phyloP scores from a whole-genome alignment of 2,329 filamentous ascomycete species.

The Nakataea oryzae region DNA sequence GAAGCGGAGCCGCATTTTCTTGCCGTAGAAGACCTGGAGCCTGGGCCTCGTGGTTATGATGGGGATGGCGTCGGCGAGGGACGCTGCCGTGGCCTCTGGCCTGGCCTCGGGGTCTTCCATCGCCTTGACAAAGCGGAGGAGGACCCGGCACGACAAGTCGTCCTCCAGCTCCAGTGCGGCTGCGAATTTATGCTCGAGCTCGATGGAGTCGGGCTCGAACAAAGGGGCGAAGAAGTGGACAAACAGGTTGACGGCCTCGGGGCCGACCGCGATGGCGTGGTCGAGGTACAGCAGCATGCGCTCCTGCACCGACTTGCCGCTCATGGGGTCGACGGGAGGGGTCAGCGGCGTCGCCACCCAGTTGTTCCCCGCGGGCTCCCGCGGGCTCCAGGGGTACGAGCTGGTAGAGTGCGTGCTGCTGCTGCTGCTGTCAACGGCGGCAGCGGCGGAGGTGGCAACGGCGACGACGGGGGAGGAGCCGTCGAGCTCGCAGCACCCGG shows the following conservation, averaged over 20 bases:
- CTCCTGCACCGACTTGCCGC: not conserved
- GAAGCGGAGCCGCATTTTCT: not conserved
- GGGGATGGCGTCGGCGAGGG: not conserved
- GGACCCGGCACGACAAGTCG: not conserved
- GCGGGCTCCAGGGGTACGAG: not conserved
- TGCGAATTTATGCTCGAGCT: not conserved
- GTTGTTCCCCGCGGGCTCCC: not conserved
- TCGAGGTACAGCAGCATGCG: not conserved
- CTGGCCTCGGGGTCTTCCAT: not conserved
- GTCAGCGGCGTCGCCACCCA: not conserved
- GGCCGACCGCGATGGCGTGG: not conserved
- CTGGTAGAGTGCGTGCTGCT: not conserved
- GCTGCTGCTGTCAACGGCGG: too few species aligned
- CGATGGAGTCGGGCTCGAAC: not conserved
- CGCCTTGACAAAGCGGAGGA: not conserved
- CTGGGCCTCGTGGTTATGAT: not conserved
- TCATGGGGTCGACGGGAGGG: not conserved
- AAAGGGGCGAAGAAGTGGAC: not conserved
- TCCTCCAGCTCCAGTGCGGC: not conserved
- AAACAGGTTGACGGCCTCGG: not conserved
- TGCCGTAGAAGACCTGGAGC: not conserved
- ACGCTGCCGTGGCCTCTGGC: not conserved
- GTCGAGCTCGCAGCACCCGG: not conserved
- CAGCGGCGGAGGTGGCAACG: too few species aligned
- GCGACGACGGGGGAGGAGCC: not conserved